Percentiles rank a stretch among this genome's conserved stretches.
These are phyloP conservation scores for Irpex lacteus DNA, from an alignment of 1,284 basidiomycete genomes.

Conservation along the genomic window DNA sequence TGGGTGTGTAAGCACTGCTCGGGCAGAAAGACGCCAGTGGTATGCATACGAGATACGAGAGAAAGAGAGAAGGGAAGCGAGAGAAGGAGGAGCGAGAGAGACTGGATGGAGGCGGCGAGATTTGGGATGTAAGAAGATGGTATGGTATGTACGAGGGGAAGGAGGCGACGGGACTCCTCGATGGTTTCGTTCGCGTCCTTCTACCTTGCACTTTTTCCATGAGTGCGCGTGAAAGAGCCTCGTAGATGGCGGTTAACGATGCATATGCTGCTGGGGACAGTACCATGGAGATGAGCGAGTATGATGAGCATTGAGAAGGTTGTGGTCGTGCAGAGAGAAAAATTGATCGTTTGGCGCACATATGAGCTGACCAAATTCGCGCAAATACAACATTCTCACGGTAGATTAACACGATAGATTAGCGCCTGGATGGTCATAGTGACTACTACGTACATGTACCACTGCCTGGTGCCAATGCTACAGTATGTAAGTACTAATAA, in stretches of 20 bases:
- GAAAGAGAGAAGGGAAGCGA: not conserved
- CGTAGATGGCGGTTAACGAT: too few species aligned
- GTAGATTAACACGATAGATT: too few species aligned
- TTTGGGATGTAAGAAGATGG: too few species aligned
- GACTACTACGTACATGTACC: too few species aligned
- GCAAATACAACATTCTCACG: not conserved
- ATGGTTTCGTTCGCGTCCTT: too few species aligned
- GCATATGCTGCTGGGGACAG: too few species aligned
- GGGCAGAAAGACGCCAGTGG: constrained; percentile 31
- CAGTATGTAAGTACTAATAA: too few species aligned
- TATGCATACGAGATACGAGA: not conserved
- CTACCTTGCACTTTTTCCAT: too few species aligned
- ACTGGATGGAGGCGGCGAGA: not conserved
- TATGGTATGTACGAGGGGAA: not conserved
- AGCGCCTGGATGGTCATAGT: too few species aligned
- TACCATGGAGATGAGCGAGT: too few species aligned
- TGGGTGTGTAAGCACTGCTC: constrained; percentile 30
- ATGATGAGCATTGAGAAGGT: not conserved
- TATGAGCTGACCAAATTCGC: not conserved
- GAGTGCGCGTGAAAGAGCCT: too few species aligned
- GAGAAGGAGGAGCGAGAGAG: not conserved
- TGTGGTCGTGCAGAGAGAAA: not conserved
- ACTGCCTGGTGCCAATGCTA: too few species aligned
- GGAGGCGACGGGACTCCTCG: not conserved
- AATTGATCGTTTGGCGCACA: not conserved